Percentiles rank a stretch among this genome's conserved stretches.
Evolutionary conservation across 2,329 filamentous ascomycete genomes (phyloP).

Genomic region (Venturia asperata): DNA sequence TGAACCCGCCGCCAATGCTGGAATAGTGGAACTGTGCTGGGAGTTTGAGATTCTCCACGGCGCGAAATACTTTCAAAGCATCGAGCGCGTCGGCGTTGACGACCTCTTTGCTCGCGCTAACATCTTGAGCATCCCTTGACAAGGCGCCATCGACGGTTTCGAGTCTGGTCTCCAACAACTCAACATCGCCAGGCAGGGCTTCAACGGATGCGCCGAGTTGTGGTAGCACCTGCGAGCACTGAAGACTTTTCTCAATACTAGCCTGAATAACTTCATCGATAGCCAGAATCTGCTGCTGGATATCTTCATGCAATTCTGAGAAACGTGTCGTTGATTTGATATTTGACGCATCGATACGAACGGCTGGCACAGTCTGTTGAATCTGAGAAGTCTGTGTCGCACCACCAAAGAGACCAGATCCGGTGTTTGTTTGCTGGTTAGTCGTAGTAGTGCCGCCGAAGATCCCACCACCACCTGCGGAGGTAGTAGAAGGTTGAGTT

Average conservation of each 20-base stretch:
- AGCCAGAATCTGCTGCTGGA: constrained; percentile 69
- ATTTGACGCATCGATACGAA: constrained; percentile 70
- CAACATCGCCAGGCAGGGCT: constrained; percentile 58
- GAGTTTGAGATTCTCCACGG: constrained; percentile 66
- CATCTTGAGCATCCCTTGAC: constrained; percentile 55
- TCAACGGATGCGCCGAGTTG: constrained; percentile 57
- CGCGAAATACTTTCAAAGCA: constrained; percentile 63
- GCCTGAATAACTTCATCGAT: constrained; percentile 75
- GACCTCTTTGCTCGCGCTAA: constrained; percentile 49
- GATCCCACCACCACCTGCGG: constrained; percentile 24
- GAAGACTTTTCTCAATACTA: constrained; percentile 68
- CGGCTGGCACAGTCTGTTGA: constrained; percentile 55
- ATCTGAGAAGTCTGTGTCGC: constrained; percentile 33
- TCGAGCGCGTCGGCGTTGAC: constrained; percentile 62
- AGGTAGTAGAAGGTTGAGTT: constrained; percentile 21
- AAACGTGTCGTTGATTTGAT: constrained; percentile 84
- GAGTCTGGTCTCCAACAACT: constrained; percentile 54
- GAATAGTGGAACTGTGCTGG: constrained; percentile 52
- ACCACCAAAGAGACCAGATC: constrained; percentile 19
- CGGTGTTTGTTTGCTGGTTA: constrained; percentile 25
- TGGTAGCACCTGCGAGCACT: constrained; percentile 62
- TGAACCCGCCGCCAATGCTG: constrained; percentile 9
- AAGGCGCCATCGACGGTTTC: constrained; percentile 57
- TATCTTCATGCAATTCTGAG: constrained; percentile 75
- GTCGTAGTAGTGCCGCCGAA: constrained; percentile 23